These are phyloP conservation scores for Toxicodendron radicans DNA, from an alignment of 345 rosid species.

Conservation along the genomic window DNA sequence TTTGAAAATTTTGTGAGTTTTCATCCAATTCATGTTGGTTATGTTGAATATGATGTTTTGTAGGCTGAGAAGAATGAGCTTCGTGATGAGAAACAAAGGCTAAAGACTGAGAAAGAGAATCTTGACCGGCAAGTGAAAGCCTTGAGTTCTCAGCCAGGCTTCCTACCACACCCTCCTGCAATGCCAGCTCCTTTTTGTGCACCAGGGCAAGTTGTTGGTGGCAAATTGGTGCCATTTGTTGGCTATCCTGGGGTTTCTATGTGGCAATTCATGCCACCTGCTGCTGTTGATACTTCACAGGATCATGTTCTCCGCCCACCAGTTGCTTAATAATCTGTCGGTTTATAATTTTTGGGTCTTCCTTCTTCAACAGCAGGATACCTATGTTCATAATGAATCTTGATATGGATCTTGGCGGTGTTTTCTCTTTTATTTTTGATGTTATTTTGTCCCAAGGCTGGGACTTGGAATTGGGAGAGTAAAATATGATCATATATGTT, in stretches of 20 bases:
- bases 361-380: background rate
- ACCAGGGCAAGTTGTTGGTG: constrained; percentile 46
- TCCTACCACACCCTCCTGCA: constrained; percentile 34
- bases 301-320: constrained; percentile 61
- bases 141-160: constrained; percentile 46
- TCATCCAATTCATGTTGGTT: constrained; percentile 1
- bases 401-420: background rate
- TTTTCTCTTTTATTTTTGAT: constrained; percentile 1
- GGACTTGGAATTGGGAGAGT: background rate
- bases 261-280: constrained; percentile 65
- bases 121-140: constrained; percentile 56
- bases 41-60: constrained; percentile 11
- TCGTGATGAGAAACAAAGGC: constrained; percentile 79
- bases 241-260: constrained; percentile 56
- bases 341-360: constrained; percentile 1
- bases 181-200: constrained; percentile 41
- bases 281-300: constrained; percentile 56
- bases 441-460: background rate
- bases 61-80: constrained; percentile 80
- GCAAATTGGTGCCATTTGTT: constrained; percentile 51
- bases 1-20: background rate
- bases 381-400: constrained; percentile 5
- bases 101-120: constrained; percentile 80
- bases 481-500: background rate
- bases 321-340: constrained; percentile 36